These are phyloP conservation scores for Hypocreales sp. DNA, from an alignment of 2,329 filamentous ascomycete genomes.

Conservation along the genomic window DNA sequence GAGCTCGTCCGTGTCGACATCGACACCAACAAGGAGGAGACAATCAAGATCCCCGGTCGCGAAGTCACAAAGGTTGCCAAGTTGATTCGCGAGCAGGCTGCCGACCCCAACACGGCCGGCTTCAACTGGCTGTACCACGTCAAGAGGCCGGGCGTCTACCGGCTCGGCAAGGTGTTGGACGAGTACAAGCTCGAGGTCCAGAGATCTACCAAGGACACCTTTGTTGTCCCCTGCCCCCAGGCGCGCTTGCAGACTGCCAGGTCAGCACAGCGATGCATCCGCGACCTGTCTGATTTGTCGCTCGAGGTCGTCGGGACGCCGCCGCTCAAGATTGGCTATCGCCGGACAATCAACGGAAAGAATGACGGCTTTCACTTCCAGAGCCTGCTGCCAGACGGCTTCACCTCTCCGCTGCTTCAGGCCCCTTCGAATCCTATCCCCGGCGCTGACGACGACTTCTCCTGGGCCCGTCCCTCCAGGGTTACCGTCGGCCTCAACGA, in stretches of 20 bases:
- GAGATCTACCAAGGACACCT: conserved; percentile 56
- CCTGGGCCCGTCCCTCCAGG: conserved; percentile 64
- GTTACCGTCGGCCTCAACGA: conserved; percentile 81
- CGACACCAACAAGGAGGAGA: conserved; percentile 65
- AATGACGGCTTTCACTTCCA: conserved; percentile 81
- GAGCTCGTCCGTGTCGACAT: conserved; percentile 81
- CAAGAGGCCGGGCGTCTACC: conserved; percentile 80
- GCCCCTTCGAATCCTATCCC: conserved; percentile 44
- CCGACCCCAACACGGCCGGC: conserved; percentile 43
- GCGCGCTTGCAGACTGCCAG: conserved; percentile 54
- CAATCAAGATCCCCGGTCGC: conserved; percentile 55
- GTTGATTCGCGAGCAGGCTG: conserved; percentile 47
- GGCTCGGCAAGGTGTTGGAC: conserved; percentile 72
- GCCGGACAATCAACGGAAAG: conserved; percentile 69
- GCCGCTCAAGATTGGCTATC: conserved; percentile 85
- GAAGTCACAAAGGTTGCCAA: conserved; percentile 64
- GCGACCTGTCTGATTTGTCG: conserved; percentile 73
- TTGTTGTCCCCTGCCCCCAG: conserved; percentile 74
- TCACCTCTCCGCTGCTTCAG: conserved; percentile 60
- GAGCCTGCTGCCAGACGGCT: conserved; percentile 80
- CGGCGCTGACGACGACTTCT: conserved; percentile 49
- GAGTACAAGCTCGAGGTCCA: conserved; percentile 90
- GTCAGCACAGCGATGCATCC: conserved; percentile 57
- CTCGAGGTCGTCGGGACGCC: conserved; percentile 79
- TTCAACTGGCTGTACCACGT: conserved; percentile 58